Percentiles rank a stretch among this genome's conserved stretches.
Conservation (phyloP, 495 filamentous ascomycete species). For the Astrocystis sublimbata region DNA sequence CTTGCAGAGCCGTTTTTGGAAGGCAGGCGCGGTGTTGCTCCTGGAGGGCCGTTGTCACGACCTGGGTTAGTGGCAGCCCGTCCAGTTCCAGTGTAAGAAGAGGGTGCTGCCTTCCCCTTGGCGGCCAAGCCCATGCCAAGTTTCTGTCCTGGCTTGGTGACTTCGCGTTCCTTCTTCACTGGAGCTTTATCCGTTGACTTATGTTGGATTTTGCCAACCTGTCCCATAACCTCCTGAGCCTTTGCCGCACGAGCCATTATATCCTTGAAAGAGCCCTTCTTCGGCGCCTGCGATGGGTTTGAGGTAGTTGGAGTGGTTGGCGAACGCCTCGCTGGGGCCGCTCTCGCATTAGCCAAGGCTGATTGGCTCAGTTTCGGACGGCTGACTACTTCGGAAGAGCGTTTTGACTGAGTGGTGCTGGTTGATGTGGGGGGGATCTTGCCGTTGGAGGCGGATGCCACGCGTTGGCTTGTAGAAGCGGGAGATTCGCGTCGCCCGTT, state of each 20-base stretch:
- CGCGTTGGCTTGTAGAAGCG: constrained; percentile 23
- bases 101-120: constrained; percentile 28
- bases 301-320: constrained; percentile 27
- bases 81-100: constrained; percentile 27
- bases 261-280: constrained; percentile 66
- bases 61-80: constrained; percentile 22
- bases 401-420: constrained; percentile 22
- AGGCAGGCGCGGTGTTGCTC: constrained; percentile 18
- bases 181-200: constrained; percentile 49
- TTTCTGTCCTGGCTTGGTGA: constrained; percentile 40
- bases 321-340: constrained; percentile 23
- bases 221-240: constrained; percentile 46
- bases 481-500: constrained; percentile 31
- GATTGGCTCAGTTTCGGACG: constrained; percentile 25
- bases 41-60: constrained; percentile 25
- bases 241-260: constrained; percentile 67
- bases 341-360: constrained; percentile 22
- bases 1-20: constrained; percentile 26
- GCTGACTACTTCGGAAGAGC: constrained; percentile 6
- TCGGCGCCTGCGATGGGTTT: constrained; percentile 47
- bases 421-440: constrained; percentile 11
- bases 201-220: constrained; percentile 58
- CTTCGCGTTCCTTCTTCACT: constrained; percentile 50
- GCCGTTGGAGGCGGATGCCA: constrained; percentile 20
- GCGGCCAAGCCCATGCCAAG: constrained; percentile 1